Conservation (phyloP, 768 basidiomycete genomes). For the Tylopilus subfusipes region DNA sequence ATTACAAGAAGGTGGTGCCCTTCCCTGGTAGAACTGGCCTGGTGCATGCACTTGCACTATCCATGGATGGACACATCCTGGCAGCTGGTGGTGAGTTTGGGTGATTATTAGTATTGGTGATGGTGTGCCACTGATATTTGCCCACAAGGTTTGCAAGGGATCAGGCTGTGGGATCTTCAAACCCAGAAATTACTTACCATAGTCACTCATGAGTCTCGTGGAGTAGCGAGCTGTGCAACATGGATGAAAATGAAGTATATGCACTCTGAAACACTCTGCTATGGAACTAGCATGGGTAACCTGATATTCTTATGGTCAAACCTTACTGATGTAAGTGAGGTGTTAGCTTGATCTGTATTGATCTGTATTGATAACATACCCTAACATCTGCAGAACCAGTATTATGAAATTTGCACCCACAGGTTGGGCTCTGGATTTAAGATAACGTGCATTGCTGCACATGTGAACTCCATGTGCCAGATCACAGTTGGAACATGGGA, state of each 20-base stretch:
- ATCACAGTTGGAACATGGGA: neutral
- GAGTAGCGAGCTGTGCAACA: neutral
- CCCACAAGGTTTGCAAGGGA: neutral
- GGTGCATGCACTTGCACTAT: neutral
- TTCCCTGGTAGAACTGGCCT: neutral
- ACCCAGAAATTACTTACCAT: neutral
- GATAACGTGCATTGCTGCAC: neutral
- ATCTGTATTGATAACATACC: neutral
- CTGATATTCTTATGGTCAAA: neutral
- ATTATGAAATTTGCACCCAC: neutral
- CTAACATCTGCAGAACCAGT: neutral
- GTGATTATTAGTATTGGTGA: neutral
- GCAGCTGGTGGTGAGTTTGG: neutral
- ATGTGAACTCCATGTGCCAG: neutral
- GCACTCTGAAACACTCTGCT: neutral
- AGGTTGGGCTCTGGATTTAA: neutral
- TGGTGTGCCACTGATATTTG: neutral
- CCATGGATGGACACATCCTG: neutral
- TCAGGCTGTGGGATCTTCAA: neutral
- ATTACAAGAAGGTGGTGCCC: neutral
- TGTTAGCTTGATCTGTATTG: too few relatives aligned
- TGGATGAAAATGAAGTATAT: neutral
- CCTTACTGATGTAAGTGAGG: neutral
- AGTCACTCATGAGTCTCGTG: neutral
- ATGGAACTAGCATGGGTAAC: neutral